Conservation (phyloP, 352 stramenopile genomes). For the Pythium dissotocum region DNA sequence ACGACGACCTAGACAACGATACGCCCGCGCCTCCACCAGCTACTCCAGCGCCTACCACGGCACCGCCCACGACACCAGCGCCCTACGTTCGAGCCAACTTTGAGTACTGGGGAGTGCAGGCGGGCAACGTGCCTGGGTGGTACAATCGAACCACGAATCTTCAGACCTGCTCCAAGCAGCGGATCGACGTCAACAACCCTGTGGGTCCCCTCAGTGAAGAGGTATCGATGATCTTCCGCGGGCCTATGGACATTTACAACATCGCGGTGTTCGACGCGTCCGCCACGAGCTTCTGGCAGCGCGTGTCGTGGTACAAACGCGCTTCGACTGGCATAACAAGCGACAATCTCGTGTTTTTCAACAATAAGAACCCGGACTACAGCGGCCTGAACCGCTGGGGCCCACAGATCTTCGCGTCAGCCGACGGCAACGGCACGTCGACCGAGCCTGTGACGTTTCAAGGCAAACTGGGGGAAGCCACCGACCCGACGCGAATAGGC, state of each 20-base stretch:
- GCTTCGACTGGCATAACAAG: neutral
- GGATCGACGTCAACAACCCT: slow-evolving; percentile 16
- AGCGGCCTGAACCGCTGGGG: slow-evolving; percentile 29
- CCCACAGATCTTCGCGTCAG: slow-evolving; percentile 58
- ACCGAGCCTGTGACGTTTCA: slow-evolving; percentile 36
- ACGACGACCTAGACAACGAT: neutral
- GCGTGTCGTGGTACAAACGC: slow-evolving; percentile 54
- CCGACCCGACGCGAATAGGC: slow-evolving; percentile 30
- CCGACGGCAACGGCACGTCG: slow-evolving; percentile 36
- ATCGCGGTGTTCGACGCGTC: slow-evolving; percentile 49
- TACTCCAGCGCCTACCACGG: neutral
- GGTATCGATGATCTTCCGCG: slow-evolving; percentile 61
- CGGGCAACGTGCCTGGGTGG: slow-evolving; percentile 21
- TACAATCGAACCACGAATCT: slow-evolving; percentile 20
- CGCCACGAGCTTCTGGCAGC: slow-evolving; percentile 28
- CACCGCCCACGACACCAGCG: neutral
- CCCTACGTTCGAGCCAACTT: slow-evolving; percentile 14
- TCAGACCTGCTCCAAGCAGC: slow-evolving; percentile 2
- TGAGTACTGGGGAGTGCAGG: slow-evolving; percentile 19
- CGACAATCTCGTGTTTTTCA: slow-evolving; percentile 70
- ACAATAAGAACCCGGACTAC: slow-evolving; percentile 77
- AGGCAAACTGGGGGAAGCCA: slow-evolving; percentile 47
- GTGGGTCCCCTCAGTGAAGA: slow-evolving; percentile 56
- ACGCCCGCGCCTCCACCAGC: neutral
- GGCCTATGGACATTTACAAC: slow-evolving; percentile 55